These are phyloP conservation scores for Teratosphaeria nubilosa DNA, from an alignment of 2,329 filamentous ascomycete species.

Conservation along the genomic window DNA sequence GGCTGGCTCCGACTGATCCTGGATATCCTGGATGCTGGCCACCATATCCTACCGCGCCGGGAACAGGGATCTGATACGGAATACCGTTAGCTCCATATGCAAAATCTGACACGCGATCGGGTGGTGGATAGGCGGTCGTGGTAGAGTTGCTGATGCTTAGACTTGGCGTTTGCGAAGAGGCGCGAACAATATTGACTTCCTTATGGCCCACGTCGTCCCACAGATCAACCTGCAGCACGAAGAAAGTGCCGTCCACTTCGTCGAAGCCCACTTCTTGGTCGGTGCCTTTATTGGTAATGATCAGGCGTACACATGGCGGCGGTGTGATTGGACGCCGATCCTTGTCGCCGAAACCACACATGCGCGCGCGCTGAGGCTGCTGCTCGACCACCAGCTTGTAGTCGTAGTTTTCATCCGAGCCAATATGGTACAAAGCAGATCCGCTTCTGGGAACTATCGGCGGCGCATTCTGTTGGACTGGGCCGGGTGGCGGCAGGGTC, in stretches of 20 bases:
- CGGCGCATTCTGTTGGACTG: neutral
- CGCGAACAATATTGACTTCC: slow-evolving; percentile 60
- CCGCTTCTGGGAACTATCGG: neutral
- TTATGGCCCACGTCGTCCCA: slow-evolving; percentile 51
- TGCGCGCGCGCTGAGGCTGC: slow-evolving; percentile 83
- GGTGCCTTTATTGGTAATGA: slow-evolving; percentile 64
- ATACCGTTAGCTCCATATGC: neutral
- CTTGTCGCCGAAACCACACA: slow-evolving; percentile 99
- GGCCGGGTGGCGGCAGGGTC: neutral
- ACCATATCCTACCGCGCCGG: neutral
- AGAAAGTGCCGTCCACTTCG: slow-evolving; percentile 59
- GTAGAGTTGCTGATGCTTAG: slow-evolving; percentile 70
- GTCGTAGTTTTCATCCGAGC: slow-evolving; percentile 11
- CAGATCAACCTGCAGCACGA: slow-evolving; percentile 59
- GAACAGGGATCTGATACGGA: neutral
- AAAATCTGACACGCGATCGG: slow-evolving; percentile 7
- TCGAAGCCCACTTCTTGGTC: slow-evolving; percentile 72
- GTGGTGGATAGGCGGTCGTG: slow-evolving; percentile 61
- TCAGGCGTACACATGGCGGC: slow-evolving; percentile 77
- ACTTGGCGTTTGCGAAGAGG: slow-evolving; percentile 52
- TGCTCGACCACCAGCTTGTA: slow-evolving; percentile 56
- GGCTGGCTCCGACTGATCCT: slow-evolving; percentile 33
- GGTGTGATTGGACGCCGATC: slow-evolving; percentile 93
- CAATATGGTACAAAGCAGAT: slow-evolving; percentile 1
- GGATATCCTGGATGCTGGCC: neutral